Percentiles rank a stretch among this genome's conserved stretches.
These are phyloP conservation scores for Fomitopsis pulvina DNA, from an alignment of 768 basidiomycete species.

Conservation along the genomic window DNA sequence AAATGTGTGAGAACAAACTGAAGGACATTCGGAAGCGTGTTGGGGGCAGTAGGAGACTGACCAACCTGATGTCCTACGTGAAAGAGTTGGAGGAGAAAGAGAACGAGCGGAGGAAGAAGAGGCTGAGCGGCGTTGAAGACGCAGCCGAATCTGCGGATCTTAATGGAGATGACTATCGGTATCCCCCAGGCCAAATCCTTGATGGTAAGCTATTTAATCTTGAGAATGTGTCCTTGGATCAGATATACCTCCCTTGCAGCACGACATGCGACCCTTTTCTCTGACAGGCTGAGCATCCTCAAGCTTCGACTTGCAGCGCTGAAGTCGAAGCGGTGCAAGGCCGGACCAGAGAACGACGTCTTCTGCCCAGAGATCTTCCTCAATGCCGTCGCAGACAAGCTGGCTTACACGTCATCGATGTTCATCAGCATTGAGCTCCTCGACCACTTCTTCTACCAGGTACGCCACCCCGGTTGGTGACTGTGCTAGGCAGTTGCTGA, in stretches of 20 bases:
- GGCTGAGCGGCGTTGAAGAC: constrained; percentile 30
- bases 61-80: constrained; percentile 73
- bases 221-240: neutral
- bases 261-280: constrained; percentile 87
- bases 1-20: constrained; percentile 80
- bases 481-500: neutral
- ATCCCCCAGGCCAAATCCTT: constrained; percentile 83
- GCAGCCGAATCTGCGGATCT: constrained; percentile 28
- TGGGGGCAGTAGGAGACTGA: constrained; percentile 79
- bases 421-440: constrained; percentile 98
- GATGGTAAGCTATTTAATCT: constrained; percentile 83
- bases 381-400: constrained; percentile 93
- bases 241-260: constrained; percentile 38
- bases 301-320: constrained; percentile 83
- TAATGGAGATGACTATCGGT: constrained; percentile 74
- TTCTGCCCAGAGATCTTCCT: constrained; percentile 97
- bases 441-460: constrained; percentile 98
- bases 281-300: constrained; percentile 72
- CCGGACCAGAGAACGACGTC: constrained; percentile 81
- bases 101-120: constrained; percentile 51
- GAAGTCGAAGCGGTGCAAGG: constrained; percentile 82
- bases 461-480: constrained; percentile 24
- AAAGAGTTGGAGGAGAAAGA: constrained; percentile 74
- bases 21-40: constrained; percentile 83
- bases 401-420: constrained; percentile 93